These are phyloP conservation scores for Nephelium lappaceum DNA, from an alignment of 345 rosid genomes.

Conservation along the genomic window DNA sequence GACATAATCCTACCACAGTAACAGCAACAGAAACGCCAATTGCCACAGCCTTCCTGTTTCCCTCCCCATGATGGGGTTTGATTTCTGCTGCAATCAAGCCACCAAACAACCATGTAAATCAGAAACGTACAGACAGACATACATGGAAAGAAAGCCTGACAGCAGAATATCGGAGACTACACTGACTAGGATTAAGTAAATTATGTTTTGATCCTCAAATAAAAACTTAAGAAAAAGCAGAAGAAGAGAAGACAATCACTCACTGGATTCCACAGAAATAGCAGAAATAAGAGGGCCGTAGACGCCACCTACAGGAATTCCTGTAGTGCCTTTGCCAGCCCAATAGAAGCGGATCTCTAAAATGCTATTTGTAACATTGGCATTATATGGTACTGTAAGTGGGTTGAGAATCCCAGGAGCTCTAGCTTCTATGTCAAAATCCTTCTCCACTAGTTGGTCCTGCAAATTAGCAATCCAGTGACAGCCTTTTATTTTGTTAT, in stretches of 20 bases:
- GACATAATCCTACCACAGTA: slow-evolving; percentile 30
- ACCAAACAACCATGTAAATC: neutral
- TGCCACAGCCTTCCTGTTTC: slow-evolving; percentile 16
- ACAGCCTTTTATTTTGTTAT: neutral
- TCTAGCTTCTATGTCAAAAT: slow-evolving; percentile 50
- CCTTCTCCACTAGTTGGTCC: slow-evolving; percentile 49
- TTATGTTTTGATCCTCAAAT: neutral
- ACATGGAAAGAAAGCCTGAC: neutral
- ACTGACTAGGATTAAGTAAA: neutral
- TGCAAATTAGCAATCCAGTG: slow-evolving; percentile 20
- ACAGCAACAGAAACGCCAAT: slow-evolving; percentile 34
- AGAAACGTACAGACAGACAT: neutral
- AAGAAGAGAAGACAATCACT: slow-evolving; percentile 1
- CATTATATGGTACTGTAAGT: slow-evolving; percentile 27
- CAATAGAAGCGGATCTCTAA: slow-evolving; percentile 63
- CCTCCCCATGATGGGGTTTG: slow-evolving; percentile 24
- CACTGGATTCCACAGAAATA: slow-evolving; percentile 43
- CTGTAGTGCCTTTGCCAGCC: slow-evolving; percentile 71
- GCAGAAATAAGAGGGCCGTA: slow-evolving; percentile 78
- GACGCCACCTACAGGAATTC: slow-evolving; percentile 47
- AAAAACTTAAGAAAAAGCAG: neutral
- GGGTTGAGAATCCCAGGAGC: slow-evolving; percentile 49
- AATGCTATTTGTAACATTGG: slow-evolving; percentile 38
- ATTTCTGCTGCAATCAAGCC: slow-evolving; percentile 26
- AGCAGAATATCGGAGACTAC: neutral